phyloP scores from a whole-genome alignment of 306 rosid species.

The Sicyos edulis region DNA sequence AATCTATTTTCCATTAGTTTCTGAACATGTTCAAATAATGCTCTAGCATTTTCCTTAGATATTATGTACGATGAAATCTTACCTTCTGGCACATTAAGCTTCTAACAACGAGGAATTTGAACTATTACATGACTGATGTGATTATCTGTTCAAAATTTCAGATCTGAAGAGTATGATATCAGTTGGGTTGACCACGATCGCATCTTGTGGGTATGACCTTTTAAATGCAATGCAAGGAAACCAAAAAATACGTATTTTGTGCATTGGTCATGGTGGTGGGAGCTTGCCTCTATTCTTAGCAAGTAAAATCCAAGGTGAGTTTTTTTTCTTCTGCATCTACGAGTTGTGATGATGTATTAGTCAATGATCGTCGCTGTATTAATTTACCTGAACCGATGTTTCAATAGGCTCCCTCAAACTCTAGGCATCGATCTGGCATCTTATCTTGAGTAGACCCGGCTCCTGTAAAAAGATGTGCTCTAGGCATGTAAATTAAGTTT shows the following conservation, averaged over 20 bases:
- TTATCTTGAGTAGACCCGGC: no score
- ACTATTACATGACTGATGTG: background rate
- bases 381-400: background rate
- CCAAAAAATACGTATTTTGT: slow-evolving; percentile 55
- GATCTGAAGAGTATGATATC: slow-evolving; percentile 91
- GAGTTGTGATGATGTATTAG: background rate
- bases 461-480: no score
- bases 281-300: slow-evolving; percentile 84
- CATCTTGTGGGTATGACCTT: slow-evolving; percentile 67
- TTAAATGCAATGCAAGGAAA: slow-evolving; percentile 45
- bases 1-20: background rate
- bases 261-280: slow-evolving; percentile 98
- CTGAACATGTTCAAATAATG: background rate
- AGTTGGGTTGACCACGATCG: slow-evolving; percentile 59
- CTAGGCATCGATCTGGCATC: no score
- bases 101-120: background rate
- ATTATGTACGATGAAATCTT: background rate
- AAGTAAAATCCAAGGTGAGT: slow-evolving; percentile 69
- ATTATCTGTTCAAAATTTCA: slow-evolving; percentile 31
- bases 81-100: background rate
- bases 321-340: slow-evolving; percentile 9
- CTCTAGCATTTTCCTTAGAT: background rate
- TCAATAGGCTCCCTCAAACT: no score
- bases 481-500: no score
- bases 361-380: background rate